phyloP scores from a whole-genome alignment of 108 stramenopile species.

The Cyclotella baltica region DNA sequence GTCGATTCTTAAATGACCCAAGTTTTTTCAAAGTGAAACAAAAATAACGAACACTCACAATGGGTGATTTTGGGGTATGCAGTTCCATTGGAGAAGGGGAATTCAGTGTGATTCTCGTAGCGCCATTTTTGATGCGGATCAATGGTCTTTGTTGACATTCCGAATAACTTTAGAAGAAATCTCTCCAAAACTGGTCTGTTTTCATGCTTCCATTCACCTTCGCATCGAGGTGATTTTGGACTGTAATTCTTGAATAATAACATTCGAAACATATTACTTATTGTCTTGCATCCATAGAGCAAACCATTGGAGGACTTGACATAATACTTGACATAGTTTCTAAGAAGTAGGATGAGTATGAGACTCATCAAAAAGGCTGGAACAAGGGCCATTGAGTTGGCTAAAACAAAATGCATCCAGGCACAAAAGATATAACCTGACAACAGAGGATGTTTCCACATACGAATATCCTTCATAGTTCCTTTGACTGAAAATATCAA shows the following conservation, averaged over 20 bases:
- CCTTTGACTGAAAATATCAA: constrained; percentile 26
- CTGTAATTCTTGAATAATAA: constrained; percentile 46
- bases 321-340: constrained; percentile 57
- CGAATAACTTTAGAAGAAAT: background rate
- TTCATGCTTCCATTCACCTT: constrained; percentile 16
- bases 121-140: constrained; percentile 35
- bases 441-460: constrained; percentile 60
- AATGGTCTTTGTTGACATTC: constrained; percentile 1
- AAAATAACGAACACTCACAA: constrained; percentile 54
- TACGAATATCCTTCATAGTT: constrained; percentile 30
- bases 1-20: background rate
- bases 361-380: constrained; percentile 53
- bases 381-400: constrained; percentile 43
- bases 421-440: constrained; percentile 55
- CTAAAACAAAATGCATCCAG: constrained; percentile 68
- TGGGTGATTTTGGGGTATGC: constrained; percentile 69
- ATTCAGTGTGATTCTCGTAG: constrained; percentile 66
- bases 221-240: constrained; percentile 44
- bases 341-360: constrained; percentile 48
- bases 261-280: constrained; percentile 54
- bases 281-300: constrained; percentile 60
- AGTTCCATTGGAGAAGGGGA: constrained; percentile 74
- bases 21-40: background rate
- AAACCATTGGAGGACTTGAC: constrained; percentile 41
- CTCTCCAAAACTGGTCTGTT: constrained; percentile 10